Evolutionary conservation across 176 grass and related monocot genomes (phyloP).

Genomic region (Triticum timopheevii): DNA sequence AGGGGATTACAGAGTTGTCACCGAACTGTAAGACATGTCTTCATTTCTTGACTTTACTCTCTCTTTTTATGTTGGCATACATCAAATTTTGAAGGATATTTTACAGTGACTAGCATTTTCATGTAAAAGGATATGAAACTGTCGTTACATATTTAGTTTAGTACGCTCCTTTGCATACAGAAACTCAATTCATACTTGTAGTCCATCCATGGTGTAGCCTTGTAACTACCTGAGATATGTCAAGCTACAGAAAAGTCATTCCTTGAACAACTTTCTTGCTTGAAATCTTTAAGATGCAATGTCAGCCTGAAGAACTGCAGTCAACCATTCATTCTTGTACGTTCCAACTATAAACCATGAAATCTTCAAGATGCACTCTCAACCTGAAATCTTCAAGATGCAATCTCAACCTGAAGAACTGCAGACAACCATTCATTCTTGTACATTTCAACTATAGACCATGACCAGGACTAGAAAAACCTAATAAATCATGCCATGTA

Average conservation of each 20-base stretch:
- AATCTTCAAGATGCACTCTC: not conserved
- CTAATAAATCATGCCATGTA: not conserved
- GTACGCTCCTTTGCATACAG: not conserved
- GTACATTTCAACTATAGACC: not conserved
- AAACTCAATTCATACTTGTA: not conserved
- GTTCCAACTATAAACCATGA: not conserved
- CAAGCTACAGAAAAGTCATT: not conserved
- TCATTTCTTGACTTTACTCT: constrained; percentile 6
- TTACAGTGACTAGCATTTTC: not conserved
- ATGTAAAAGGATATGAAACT: not conserved
- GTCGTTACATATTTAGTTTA: not conserved
- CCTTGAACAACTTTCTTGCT: not conserved
- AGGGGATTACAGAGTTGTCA: constrained; percentile 97
- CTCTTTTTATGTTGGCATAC: not conserved
- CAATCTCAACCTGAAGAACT: not conserved
- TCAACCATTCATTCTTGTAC: not conserved
- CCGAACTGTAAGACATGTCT: constrained; percentile 72
- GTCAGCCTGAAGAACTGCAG: not conserved
- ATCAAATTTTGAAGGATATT: not conserved
- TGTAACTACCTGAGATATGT: not conserved
- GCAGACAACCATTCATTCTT: not conserved
- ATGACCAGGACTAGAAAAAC: not conserved
- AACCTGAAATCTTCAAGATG: not conserved
- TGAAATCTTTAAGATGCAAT: not conserved
- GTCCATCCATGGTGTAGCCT: not conserved